Base-by-base conservation (phyloP, 1,284 basidiomycete species). In the Bjerkandera adusta region DNA sequence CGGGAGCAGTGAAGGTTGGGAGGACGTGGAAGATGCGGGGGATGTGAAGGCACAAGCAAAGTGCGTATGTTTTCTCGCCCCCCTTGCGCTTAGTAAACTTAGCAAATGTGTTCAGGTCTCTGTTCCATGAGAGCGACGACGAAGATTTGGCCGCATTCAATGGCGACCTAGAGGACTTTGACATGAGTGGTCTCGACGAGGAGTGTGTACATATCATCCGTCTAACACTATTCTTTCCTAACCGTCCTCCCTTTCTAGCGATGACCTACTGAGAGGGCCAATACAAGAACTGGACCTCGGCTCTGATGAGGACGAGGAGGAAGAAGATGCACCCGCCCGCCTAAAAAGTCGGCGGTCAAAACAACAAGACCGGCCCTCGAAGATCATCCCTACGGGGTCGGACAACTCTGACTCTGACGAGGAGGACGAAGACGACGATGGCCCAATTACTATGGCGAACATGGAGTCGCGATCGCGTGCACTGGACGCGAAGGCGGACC, bases 391-490 rank as follows among this genome's bases (percentile, higher is more conserved):
- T 5, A 75, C 73, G 7, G 68, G 61, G 3, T 77, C 73, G 13
- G 73, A 76, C 37, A 69, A 60, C 26, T 63, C 67, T 11, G 64
- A 76, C 34, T 70, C 71, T 5, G 82, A 82, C 15, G 79, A 76
- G 15, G 63, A 59, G 20, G 57, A 56, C 7, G 68, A 70, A 15
- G 67, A 70, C 34, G 74, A 82, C 22, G 83, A 81, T 47, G 81
- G 68, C 3, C 82, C 71, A 36, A 67, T 83, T 22, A 91, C 87
- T 6, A 80, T 81, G 64, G 77, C 74, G 21, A 91, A 89, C 57
- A 87, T 90, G 74, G 89, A 87, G 55, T 78, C 80, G 21, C 81
- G 80, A 27, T 89, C 88, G 24, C 77, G 77, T 43, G 85, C 85
- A 37, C 63, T 91, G 40, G 88, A 91, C 54, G 79, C 72, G 11